A percentile compares a stretch with the other conserved stretches of the same genome.
Evolutionary conservation across 345 rosid species (phyloP).

Genomic region (Gossypium rotundifolium): DNA sequence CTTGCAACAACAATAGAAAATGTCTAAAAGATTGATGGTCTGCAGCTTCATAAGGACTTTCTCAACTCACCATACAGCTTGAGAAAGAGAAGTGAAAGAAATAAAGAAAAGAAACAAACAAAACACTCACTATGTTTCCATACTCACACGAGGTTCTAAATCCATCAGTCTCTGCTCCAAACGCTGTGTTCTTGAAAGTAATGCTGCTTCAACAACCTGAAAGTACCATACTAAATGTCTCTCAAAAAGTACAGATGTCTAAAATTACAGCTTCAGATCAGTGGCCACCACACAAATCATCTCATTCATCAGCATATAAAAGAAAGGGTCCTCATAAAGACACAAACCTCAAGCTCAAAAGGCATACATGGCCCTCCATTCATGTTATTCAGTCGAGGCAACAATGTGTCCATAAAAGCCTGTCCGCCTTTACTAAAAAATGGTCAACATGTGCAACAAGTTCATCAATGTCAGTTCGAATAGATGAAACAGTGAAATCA

Average conservation of each 20-base stretch:
- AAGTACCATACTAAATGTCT: slow-evolving; percentile 12
- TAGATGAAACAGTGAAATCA: not conserved
- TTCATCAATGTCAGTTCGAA: slow-evolving; percentile 10
- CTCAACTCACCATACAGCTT: not conserved
- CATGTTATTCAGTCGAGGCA: slow-evolving; percentile 70
- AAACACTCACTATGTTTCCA: slow-evolving; percentile 49
- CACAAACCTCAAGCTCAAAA: slow-evolving; percentile 88
- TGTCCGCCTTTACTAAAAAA: slow-evolving; percentile 72
- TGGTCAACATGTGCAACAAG: slow-evolving; percentile 4
- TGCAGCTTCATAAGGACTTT: slow-evolving; percentile 5
- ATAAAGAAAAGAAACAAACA: slow-evolving; percentile 7
- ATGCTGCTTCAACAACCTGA: slow-evolving; percentile 92
- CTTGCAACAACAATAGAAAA: not conserved
- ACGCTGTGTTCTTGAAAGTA: slow-evolving; percentile 78
- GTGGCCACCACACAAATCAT: not conserved
- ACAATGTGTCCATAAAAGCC: slow-evolving; percentile 73
- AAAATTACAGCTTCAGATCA: not conserved
- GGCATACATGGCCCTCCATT: slow-evolving; percentile 88
- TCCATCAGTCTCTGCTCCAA: slow-evolving; percentile 79
- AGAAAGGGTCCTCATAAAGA: not conserved
- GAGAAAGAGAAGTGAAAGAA: not conserved
- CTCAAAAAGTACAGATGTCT: slow-evolving; percentile 1
- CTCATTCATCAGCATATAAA: not conserved
- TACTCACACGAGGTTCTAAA: slow-evolving; percentile 98
- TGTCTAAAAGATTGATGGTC: not conserved